Conservation (phyloP, 352 stramenopile genomes). For the Phytophthora crassamura region DNA sequence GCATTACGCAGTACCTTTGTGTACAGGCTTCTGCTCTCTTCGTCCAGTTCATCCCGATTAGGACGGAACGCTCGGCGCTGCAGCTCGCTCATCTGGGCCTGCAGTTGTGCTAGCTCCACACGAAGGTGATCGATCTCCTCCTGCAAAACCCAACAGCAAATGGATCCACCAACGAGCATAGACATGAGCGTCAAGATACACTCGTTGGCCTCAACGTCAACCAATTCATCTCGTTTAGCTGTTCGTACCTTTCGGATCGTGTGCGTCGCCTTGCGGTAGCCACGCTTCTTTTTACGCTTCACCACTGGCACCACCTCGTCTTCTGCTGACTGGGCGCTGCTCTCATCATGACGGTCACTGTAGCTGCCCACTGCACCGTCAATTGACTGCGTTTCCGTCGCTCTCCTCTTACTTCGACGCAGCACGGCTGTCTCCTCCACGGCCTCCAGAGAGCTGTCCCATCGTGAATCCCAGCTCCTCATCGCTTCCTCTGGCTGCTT, state of each 20-base stretch:
- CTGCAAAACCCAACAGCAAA: constrained; percentile 10
- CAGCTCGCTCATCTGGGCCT: constrained; percentile 32
- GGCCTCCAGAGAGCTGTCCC: neutral
- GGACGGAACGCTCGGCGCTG: constrained; percentile 29
- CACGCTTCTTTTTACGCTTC: constrained; percentile 29
- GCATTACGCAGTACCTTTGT: constrained; percentile 37
- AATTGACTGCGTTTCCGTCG: neutral
- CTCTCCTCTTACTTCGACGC: constrained; percentile 14
- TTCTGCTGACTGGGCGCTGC: constrained; percentile 10
- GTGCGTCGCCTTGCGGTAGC: constrained; percentile 43
- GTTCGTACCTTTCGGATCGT: constrained; percentile 40
- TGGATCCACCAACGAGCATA: constrained; percentile 6
- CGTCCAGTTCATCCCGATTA: constrained; percentile 10
- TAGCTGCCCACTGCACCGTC: neutral
- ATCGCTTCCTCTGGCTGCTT: constrained; percentile 1
- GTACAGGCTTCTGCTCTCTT: constrained; percentile 20
- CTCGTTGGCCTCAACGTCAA: neutral
- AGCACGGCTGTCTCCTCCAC: neutral
- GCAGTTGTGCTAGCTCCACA: constrained; percentile 27
- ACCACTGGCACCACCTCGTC: constrained; percentile 10
- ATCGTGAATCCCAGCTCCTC: constrained; percentile 1
- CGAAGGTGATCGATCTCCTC: constrained; percentile 41
- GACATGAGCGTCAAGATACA: constrained; percentile 5
- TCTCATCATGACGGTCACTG: constrained; percentile 1
- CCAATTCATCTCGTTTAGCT: neutral